These are phyloP conservation scores for Hamigera avellanea DNA, from an alignment of 495 filamentous ascomycete genomes.

Conservation along the genomic window DNA sequence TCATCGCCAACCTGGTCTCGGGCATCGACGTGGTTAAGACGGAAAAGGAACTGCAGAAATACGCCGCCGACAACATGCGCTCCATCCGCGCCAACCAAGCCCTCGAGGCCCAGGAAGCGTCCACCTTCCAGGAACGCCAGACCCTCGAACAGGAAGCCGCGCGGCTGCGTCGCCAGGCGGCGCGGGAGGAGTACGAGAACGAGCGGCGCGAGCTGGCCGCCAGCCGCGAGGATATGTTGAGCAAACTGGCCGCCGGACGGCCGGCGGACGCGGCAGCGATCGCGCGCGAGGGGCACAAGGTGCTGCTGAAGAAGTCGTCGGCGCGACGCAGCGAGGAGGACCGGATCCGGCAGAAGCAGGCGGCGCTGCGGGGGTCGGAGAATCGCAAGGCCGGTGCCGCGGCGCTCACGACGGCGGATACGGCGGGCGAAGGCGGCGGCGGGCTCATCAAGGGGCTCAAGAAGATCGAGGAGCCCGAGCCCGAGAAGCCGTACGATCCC, in stretches of 20 bases:
- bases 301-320: constrained; percentile 59
- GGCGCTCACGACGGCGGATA: constrained; percentile 14
- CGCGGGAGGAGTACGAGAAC: constrained; percentile 50
- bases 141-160: constrained; percentile 62
- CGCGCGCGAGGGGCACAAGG: constrained; percentile 43
- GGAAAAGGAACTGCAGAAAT: constrained; percentile 55
- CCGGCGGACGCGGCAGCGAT: constrained; percentile 37
- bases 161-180: constrained; percentile 40
- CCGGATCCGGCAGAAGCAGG: constrained; percentile 34
- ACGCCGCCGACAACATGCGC: constrained; percentile 52
- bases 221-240: constrained; percentile 46
- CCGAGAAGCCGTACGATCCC: constrained; percentile 77
- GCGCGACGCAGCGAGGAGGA: constrained; percentile 38
- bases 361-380: constrained; percentile 27
- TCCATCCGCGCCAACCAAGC: constrained; percentile 45
- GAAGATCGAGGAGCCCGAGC: constrained; percentile 44
- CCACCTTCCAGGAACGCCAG: constrained; percentile 43
- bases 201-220: constrained; percentile 48
- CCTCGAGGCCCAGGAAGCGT: constrained; percentile 40
- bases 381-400: constrained; percentile 13
- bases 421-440: constrained; percentile 19
- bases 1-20: constrained; percentile 77
- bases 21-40: constrained; percentile 58
- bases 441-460: constrained; percentile 65
- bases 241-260: constrained; percentile 37